A percentile compares a stretch with the other conserved stretches of the same genome.
Evolutionary conservation across 805 yeast species (phyloP).

Genomic region (Jamesozyma gamospora): DNA sequence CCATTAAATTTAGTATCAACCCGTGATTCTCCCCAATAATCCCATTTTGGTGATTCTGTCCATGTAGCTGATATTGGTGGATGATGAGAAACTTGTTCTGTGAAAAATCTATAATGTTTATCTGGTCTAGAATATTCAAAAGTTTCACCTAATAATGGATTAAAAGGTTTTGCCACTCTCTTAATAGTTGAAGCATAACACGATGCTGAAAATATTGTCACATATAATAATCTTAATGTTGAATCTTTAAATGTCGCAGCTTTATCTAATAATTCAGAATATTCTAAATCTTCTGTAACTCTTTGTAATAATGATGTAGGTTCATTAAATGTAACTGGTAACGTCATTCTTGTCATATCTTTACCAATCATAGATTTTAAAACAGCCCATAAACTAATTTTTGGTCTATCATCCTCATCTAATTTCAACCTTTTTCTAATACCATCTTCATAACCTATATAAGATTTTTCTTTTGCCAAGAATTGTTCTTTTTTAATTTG

Average conservation of each 20-base stretch:
- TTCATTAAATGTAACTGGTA: slow-evolving; percentile 95
- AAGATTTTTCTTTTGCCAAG: slow-evolving; percentile 37
- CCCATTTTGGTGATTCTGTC: slow-evolving; percentile 86
- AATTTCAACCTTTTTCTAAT: slow-evolving; percentile 57
- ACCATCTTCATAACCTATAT: slow-evolving; percentile 75
- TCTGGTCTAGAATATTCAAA: slow-evolving; percentile 88
- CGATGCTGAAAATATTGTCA: slow-evolving; percentile 88
- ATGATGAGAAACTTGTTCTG: slow-evolving; percentile 94
- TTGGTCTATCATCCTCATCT: slow-evolving; percentile 81
- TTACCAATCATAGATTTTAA: slow-evolving; percentile 90
- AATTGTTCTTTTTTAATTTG: slow-evolving; percentile 22
- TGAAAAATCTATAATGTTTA: slow-evolving; percentile 67
- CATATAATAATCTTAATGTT: slow-evolving; percentile 69
- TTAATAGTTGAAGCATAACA: slow-evolving; percentile 87
- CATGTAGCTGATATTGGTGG: slow-evolving; percentile 89
- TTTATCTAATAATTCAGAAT: slow-evolving; percentile 61
- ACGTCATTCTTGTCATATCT: slow-evolving; percentile 91
- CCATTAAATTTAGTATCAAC: slow-evolving; percentile 86
- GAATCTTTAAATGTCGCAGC: slow-evolving; percentile 73
- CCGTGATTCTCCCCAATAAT: slow-evolving; percentile 85
- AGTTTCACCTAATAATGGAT: slow-evolving; percentile 90
- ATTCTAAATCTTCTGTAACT: slow-evolving; percentile 91
- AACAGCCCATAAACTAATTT: slow-evolving; percentile 85
- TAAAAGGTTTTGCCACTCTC: slow-evolving; percentile 93
- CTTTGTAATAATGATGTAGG: slow-evolving; percentile 88